Percentiles rank a stretch among this genome's conserved stretches.
Evolutionary conservation across 306 rosid species (phyloP).

Genomic region (Carpinus viminea): DNA sequence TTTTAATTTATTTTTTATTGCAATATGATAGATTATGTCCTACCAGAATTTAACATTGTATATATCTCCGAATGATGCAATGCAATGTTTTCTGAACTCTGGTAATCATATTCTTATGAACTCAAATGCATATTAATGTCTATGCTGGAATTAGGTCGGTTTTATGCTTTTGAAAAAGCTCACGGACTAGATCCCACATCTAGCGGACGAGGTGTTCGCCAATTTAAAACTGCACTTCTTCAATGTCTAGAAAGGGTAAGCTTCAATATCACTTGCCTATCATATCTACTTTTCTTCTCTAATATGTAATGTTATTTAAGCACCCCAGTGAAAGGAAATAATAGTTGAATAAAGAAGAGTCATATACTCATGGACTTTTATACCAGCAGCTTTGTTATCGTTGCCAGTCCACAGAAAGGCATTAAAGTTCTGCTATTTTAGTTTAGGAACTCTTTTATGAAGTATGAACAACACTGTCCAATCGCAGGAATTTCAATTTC

Average conservation of each 20-base stretch:
- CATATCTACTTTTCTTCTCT: conserved; percentile 8
- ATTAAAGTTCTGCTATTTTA: neutral
- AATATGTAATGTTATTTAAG: neutral
- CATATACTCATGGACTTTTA: neutral
- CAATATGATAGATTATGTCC: conserved; percentile 10
- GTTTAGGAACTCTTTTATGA: neutral
- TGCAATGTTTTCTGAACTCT: conserved; percentile 18
- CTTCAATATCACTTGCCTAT: conserved; percentile 25
- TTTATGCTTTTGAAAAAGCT: conserved; percentile 97
- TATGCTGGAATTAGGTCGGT: conserved; percentile 71
- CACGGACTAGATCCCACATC: conserved; percentile 92
- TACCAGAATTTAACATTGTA: neutral
- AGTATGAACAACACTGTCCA: neutral
- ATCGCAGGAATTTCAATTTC: neutral
- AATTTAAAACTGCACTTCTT: conserved; percentile 98
- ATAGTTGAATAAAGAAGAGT: neutral
- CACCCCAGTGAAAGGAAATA: neutral
- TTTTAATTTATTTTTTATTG: conserved; percentile 27
- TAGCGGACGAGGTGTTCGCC: conserved; percentile 97
- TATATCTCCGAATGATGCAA: neutral
- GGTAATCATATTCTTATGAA: conserved; percentile 8
- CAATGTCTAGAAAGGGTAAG: conserved; percentile 90
- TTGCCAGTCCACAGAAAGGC: neutral
- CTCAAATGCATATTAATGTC: conserved; percentile 22
- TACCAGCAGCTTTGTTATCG: neutral